Evolutionary conservation across 345 rosid genomes (phyloP).

Genomic region (Populus deltoides): DNA sequence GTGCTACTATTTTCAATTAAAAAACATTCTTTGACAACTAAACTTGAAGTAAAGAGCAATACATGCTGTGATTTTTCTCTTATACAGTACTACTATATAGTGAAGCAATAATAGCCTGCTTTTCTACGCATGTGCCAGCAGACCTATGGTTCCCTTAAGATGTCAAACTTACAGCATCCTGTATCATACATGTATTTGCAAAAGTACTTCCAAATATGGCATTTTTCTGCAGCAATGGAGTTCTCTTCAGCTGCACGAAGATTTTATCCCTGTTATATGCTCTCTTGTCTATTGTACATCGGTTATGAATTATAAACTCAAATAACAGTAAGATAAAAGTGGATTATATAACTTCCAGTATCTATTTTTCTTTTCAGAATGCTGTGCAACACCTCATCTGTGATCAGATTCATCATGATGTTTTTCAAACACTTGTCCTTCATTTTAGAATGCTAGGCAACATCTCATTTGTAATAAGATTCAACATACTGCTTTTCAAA

Average conservation of each 20-base stretch:
- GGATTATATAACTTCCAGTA: background rate
- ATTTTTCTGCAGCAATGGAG: background rate
- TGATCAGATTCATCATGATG: background rate
- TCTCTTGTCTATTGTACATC: background rate
- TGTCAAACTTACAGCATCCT: background rate
- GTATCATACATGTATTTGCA: background rate
- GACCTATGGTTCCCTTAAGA: background rate
- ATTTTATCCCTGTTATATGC: background rate
- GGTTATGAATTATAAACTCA: background rate
- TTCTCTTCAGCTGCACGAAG: background rate
- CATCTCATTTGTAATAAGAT: too few relatives aligned
- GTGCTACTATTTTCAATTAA: background rate
- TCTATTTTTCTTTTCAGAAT: background rate
- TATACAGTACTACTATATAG: background rate
- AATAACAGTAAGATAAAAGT: background rate
- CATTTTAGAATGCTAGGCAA: background rate
- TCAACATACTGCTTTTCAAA: background rate
- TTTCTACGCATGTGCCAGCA: background rate
- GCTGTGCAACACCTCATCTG: background rate
- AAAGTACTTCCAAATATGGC: background rate
- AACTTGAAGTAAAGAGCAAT: background rate
- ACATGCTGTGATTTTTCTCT: background rate
- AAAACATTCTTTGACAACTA: background rate
- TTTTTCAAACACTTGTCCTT: background rate
- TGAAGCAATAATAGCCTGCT: background rate